phyloP scores from a whole-genome alignment of 169 alveolate species.

The Plasmodium cynomolgi region DNA sequence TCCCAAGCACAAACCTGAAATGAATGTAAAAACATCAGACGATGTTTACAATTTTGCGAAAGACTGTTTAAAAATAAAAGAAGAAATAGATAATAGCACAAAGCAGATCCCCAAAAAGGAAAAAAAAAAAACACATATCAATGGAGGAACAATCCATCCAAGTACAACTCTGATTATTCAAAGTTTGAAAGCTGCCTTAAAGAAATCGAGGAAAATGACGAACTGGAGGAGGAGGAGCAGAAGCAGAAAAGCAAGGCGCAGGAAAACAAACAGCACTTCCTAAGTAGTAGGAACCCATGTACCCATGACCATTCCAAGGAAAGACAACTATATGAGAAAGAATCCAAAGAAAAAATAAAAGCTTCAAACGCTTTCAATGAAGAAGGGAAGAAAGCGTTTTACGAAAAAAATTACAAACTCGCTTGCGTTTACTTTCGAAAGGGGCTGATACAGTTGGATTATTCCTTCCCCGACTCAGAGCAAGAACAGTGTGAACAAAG shows the following conservation, averaged over 20 bases:
- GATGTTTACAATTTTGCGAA: slow-evolving; percentile 68
- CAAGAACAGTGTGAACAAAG: slow-evolving; percentile 38
- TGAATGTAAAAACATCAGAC: slow-evolving; percentile 60
- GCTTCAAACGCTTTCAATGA: slow-evolving; percentile 65
- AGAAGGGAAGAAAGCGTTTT: slow-evolving; percentile 66
- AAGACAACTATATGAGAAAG: slow-evolving; percentile 74
- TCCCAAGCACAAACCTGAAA: slow-evolving; percentile 6
- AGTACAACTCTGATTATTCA: slow-evolving; percentile 57
- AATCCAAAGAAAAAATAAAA: slow-evolving; percentile 50
- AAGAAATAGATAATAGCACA: slow-evolving; percentile 34
- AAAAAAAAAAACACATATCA: slow-evolving; percentile 3
- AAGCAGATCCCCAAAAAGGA: not conserved
- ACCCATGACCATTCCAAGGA: slow-evolving; percentile 74
- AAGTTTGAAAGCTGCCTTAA: slow-evolving; percentile 61
- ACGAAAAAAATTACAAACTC: slow-evolving; percentile 73
- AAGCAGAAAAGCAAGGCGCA: slow-evolving; percentile 9
- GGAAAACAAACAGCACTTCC: slow-evolving; percentile 11
- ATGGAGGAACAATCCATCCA: not conserved
- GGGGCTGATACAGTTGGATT: slow-evolving; percentile 74
- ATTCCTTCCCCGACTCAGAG: slow-evolving; percentile 47
- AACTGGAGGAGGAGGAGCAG: slow-evolving; percentile 11
- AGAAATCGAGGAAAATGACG: slow-evolving; percentile 60
- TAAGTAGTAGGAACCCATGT: slow-evolving; percentile 45
- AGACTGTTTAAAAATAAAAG: slow-evolving; percentile 73
- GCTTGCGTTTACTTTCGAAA: slow-evolving; percentile 72